A percentile compares a stretch with the other conserved stretches of the same genome.
These are phyloP conservation scores for Boletellus ananas DNA, from an alignment of 768 basidiomycete species.

Conservation along the genomic window DNA sequence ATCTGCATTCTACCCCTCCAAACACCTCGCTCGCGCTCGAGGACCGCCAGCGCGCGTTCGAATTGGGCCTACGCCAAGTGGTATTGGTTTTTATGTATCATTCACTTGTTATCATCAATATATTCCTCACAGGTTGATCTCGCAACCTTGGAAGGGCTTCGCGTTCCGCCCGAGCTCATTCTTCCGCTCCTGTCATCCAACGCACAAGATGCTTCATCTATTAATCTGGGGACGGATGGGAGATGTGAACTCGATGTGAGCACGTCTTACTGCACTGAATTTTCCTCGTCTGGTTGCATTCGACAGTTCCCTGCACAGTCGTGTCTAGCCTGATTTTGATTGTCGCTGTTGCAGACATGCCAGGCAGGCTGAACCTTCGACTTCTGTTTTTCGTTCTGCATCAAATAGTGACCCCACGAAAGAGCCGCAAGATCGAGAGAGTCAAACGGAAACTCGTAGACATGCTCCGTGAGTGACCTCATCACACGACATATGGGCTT, in stretches of 20 bases:
- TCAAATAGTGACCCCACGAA: background rate
- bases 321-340: too few relatives aligned
- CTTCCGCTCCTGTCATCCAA: background rate
- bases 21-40: background rate
- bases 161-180: background rate
- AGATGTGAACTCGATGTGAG: background rate
- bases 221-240: background rate
- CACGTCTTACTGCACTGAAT: background rate
- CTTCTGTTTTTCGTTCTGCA: background rate
- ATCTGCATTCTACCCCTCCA: background rate
- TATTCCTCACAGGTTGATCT: background rate
- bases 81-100: background rate
- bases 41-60: background rate
- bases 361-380: background rate
- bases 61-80: background rate
- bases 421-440: background rate
- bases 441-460: slow-evolving; percentile 2
- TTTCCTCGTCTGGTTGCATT: too few relatives aligned
- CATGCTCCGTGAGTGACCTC: slow-evolving; percentile 9
- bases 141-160: background rate
- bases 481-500: too few relatives aligned
- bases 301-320: too few relatives aligned
- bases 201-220: background rate
- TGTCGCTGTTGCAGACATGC: background rate
- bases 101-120: too few relatives aligned